Evolutionary conservation across 495 filamentous ascomycete species (phyloP), one percentile per base, ranked within the genome.

Genomic region (Viridothelium virens): DNA sequence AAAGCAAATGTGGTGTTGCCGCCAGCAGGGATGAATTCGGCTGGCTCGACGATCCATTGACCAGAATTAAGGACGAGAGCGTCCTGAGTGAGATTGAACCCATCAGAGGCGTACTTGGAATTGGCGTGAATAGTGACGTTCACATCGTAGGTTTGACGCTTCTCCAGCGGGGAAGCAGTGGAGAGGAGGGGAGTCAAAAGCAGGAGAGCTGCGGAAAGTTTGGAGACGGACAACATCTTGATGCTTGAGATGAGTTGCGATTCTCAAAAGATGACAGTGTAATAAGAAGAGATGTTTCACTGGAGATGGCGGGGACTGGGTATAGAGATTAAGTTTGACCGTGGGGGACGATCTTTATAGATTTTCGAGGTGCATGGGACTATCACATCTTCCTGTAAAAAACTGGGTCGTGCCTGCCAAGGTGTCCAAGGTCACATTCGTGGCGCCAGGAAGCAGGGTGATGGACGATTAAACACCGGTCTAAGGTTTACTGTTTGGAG

Each of bases 261-360:
- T 46, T 46, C 25, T 25, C 25, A 25, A 25, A 25, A 25, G 25
- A 25, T 25, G 25, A 25, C 25, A 25, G 25, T 25, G 25, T 25
- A 25, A 25, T 25, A 25, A 25, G 25, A 25, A 44, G 41, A 44
- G 41, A 7, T 44, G 41, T 14, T 44, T 44, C 14, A 14, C 14
- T 44, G 41, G 41, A 7, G 41, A 44, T 44, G 14, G 41, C n/a
- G 48, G 5, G 48, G 48, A 46, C 5, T 53, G 48, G 10, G 16
- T 5, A 53, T 53, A 53, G 48, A 18, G n/a, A 16, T 59, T 33
- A 18, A 36, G 6, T 36, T 59, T 36, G 53, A 36, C 31, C 25
- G 31, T n/a, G 53, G 53, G 25, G 6, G 53, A 31, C 53, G 53
- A 59, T 59, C 53, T 59, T 59, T 59, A 59, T 59, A 59, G 53